Base-by-base conservation (phyloP, 2,329 filamentous ascomycete species). In the Hymenoscyphus repandus region DNA sequence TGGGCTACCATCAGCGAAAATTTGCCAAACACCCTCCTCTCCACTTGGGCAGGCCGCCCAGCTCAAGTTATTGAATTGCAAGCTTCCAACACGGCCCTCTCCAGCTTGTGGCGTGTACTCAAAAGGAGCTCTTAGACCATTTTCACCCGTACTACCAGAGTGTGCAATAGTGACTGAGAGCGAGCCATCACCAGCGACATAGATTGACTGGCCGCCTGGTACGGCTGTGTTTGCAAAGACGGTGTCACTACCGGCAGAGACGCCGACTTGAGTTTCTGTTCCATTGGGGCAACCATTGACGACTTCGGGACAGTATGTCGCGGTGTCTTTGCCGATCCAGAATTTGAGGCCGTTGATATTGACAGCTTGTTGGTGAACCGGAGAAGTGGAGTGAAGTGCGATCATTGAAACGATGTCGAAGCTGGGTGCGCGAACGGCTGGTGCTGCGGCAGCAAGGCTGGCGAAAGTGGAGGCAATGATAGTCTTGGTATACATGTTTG, bases 111-210 rank as follows among this genome's bases (percentile, higher is more conserved):
- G 41, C 11, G 52, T 53, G 45, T 50, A 56, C 9, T 40, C 9
- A 47, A 60, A 57, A 2, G 40, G 34, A 17, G 22, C 34, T 18
- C 17, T 33, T 5, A 36, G 32, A 9, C 43, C 36, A n/a, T 47
- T 54, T 3, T 27, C 32, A 5, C 66, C 62, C 52, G 72, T 72
- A 56, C 68, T 66, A 5, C 64, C 68, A 40, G 68, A 68, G 62
- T 75, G 75, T 31, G 57, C 43, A 6, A 15, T 37, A 2, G 54
- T 60, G 40, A 55, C 54, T n/a, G 41, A 47, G 39, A 58, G 56
- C 2, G 59, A 66, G 2, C 61, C 64, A 11, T 64, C 65, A 37
- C 61, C 57, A 46, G 64, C 56, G 54, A 74, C 72, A 45, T 58
- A 61, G 39, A 49, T 38, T 44, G 47, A 44, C 49, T 59, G 53